A percentile compares a stretch with the other conserved stretches of the same genome.
Evolutionary conservation across 345 rosid species (phyloP).

Genomic region (Boechera retrofracta): DNA sequence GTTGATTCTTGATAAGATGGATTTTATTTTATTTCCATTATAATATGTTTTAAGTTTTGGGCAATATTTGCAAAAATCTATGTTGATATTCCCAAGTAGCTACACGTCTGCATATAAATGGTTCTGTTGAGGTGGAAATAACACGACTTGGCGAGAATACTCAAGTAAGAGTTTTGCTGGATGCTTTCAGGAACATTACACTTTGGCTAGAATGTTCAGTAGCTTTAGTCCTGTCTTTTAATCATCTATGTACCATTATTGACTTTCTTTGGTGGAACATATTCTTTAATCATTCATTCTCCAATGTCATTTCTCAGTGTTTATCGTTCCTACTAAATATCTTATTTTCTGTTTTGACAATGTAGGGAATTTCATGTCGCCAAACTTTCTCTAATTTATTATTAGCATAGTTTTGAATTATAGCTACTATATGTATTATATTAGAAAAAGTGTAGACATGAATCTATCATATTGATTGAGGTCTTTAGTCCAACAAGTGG

Average conservation of each 20-base stretch:
- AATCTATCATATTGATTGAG: slow-evolving; percentile 32
- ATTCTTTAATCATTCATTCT: slow-evolving; percentile 28
- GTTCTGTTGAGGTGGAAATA: slow-evolving; percentile 7
- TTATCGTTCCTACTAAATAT: slow-evolving; percentile 13
- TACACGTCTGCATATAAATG: neutral
- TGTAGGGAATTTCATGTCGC: slow-evolving; percentile 26
- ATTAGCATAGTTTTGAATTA: slow-evolving; percentile 12
- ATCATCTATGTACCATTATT: slow-evolving; percentile 17
- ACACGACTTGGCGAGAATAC: slow-evolving; percentile 7
- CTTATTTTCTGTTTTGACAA: neutral
- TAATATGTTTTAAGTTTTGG: neutral
- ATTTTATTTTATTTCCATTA: slow-evolving; percentile 1
- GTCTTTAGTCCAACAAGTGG: slow-evolving; percentile 37
- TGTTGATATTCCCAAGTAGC: neutral
- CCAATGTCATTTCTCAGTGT: slow-evolving; percentile 24
- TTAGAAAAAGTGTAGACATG: slow-evolving; percentile 27
- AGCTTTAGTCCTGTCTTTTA: neutral
- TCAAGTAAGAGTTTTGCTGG: slow-evolving; percentile 9
- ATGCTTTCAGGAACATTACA: slow-evolving; percentile 10
- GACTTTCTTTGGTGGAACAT: slow-evolving; percentile 28
- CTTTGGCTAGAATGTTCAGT: slow-evolving; percentile 15
- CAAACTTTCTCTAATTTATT: slow-evolving; percentile 18
- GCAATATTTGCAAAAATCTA: neutral
- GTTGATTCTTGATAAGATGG: slow-evolving; percentile 16
- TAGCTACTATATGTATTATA: slow-evolving; percentile 26